Evolutionary conservation across 805 yeast genomes (phyloP).

Genomic region (Saccharomyces kudriavzevii): DNA sequence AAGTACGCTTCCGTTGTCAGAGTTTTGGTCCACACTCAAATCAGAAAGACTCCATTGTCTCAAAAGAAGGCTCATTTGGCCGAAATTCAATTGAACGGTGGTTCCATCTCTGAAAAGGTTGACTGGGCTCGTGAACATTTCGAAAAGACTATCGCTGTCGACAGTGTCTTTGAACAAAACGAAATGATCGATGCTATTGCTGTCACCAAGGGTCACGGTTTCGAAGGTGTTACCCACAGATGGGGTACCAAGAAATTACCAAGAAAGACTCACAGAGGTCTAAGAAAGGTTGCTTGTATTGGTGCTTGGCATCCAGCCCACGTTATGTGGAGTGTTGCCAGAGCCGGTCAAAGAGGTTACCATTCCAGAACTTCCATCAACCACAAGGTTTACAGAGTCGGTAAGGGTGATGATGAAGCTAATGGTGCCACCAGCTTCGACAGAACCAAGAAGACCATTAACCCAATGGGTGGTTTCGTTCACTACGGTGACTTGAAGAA

Average conservation of each 20-base stretch:
- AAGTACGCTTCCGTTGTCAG: conserved; percentile 98
- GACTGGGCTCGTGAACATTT: conserved; percentile 98
- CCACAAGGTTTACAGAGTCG: conserved; percentile 99
- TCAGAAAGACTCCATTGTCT: conserved; percentile 96
- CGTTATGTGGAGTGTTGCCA: conserved; percentile 99
- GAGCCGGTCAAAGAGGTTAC: conserved; percentile 99
- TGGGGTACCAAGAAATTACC: conserved; percentile 99
- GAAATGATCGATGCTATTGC: conserved; percentile 98
- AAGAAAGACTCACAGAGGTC: conserved; percentile 99
- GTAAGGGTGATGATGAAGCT: conserved; percentile 90
- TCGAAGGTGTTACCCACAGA: conserved; percentile 99
- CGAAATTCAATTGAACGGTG: conserved; percentile 99
- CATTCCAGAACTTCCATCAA: conserved; percentile 99
- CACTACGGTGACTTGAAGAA: conserved; percentile 97
- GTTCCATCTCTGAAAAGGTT: conserved; percentile 94
- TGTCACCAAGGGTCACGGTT: conserved; percentile 99
- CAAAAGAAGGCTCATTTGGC: conserved; percentile 99
- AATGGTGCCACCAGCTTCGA: conserved; percentile 95
- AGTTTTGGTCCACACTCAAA: conserved; percentile 98
- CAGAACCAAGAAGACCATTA: conserved; percentile 99
- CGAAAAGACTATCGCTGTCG: conserved; percentile 95
- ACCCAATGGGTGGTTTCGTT: conserved; percentile 99
- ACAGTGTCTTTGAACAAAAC: conserved; percentile 95
- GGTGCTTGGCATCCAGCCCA: conserved; percentile 99
- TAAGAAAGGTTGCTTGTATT: conserved; percentile 99